A percentile compares a stretch with the other conserved stretches of the same genome.
Conservation (phyloP, 805 yeast species). For the Ogataea populi-albae region DNA sequence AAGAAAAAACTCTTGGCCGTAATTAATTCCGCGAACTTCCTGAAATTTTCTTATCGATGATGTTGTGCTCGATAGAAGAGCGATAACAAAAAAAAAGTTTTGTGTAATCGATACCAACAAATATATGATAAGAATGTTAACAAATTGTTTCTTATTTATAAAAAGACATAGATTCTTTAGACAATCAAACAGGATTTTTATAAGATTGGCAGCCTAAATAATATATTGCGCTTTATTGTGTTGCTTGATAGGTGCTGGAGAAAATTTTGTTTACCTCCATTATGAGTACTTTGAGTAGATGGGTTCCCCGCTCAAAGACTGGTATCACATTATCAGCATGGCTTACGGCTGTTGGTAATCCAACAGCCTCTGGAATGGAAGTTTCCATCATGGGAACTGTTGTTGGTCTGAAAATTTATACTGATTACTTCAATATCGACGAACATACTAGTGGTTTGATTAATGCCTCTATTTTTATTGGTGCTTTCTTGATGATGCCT, state of each 20-base stretch:
- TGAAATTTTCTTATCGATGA: too few species aligned
- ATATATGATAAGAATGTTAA: too few species aligned
- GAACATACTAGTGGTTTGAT: constrained; percentile 7
- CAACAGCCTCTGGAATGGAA: constrained; percentile 15
- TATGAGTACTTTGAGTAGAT: constrained; percentile 2
- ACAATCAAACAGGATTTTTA: too few species aligned
- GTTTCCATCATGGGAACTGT: constrained; percentile 9
- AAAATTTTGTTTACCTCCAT: not conserved
- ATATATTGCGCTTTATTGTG: too few species aligned
- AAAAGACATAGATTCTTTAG: too few species aligned
- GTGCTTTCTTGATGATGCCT: constrained; percentile 8
- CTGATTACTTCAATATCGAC: constrained; percentile 11
- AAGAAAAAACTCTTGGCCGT: too few species aligned
- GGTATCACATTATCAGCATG: constrained; percentile 5
- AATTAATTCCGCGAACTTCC: too few species aligned
- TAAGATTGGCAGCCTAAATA: too few species aligned
- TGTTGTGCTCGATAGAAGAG: too few species aligned
- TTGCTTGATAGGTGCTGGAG: not conserved
- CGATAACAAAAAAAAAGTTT: too few species aligned
- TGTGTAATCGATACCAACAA: too few species aligned
- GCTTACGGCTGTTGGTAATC: constrained; percentile 9
- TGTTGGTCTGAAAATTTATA: constrained; percentile 6
- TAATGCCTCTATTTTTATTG: constrained; percentile 11
- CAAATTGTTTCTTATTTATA: too few species aligned
- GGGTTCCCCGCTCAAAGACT: constrained; percentile 3